Evolutionary conservation across 345 rosid genomes (phyloP).

Genomic region (Gossypium anomalum): DNA sequence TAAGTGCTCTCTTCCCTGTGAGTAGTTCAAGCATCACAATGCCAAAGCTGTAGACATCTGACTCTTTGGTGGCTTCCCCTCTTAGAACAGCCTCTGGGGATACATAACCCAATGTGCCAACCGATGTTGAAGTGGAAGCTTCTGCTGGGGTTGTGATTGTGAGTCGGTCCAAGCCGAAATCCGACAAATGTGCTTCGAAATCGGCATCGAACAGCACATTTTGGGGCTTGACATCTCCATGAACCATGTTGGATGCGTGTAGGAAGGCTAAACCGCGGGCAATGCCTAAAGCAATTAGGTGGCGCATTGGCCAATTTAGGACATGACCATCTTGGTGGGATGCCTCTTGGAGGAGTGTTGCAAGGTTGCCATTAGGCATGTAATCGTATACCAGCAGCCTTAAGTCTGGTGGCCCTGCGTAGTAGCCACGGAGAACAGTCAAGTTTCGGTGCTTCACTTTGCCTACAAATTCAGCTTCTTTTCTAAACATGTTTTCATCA

Average conservation of each 20-base stretch:
- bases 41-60: constrained; percentile 95
- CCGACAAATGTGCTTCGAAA: constrained; percentile 92
- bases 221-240: constrained; percentile 90
- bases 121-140: constrained; percentile 50
- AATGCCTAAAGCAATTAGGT: constrained; percentile 86
- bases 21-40: constrained; percentile 79
- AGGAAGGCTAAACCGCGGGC: constrained; percentile 87
- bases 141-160: constrained; percentile 46
- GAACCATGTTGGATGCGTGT: constrained; percentile 71
- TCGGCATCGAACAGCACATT: constrained; percentile 91
- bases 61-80: constrained; percentile 62
- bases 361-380: constrained; percentile 97
- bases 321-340: constrained; percentile 98
- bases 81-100: constrained; percentile 67
- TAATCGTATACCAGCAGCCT: constrained; percentile 83
- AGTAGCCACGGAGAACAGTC: constrained; percentile 87
- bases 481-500: constrained; percentile 62
- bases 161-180: constrained; percentile 73
- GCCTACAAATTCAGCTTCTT: constrained; percentile 82
- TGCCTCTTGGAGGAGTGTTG: constrained; percentile 92
- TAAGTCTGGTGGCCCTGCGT: constrained; percentile 70
- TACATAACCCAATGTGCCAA: constrained; percentile 77
- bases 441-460: constrained; percentile 84
- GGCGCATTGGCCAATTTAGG: constrained; percentile 99
- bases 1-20: constrained; percentile 84